Base-by-base conservation (phyloP, 495 filamentous ascomycete species). In the Letharia lupina region DNA sequence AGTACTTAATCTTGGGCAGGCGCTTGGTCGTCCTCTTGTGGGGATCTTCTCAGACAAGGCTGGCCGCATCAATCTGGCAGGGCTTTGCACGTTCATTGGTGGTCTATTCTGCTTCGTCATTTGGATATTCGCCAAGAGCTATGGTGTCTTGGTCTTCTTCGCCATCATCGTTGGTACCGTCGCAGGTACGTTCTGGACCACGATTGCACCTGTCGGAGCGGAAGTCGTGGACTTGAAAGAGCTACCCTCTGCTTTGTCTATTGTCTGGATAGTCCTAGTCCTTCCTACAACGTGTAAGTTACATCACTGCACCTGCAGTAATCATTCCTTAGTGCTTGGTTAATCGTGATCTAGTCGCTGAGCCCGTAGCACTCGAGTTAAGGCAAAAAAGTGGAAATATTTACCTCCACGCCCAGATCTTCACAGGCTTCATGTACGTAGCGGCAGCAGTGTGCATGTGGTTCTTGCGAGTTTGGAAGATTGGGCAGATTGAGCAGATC, bases 211-310 rank as follows among this genome's bases (percentile, higher is more conserved):
- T 1, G 86, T 96, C 16, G 80, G 85, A 28, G 87, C 88, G 0
- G 91, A 96, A 72, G 86, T 94, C 31, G 85, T 94, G 44, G 90
- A 89, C 4, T 70, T 96, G 16, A 78, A 81, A 69, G 77, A 90
- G 57, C 77, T 93, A 4, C 90, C 91, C 37, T 84, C 87, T 45
- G 85, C 84, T 0, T 74, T 94, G 31, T 88, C 86, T 42, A 84
- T 94, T n/a, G 82, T 84, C 28, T 96, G 91, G 91, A 72, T 94
- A 28, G 74, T 83, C 10, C 78, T 94, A 16, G 86, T 89, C 42
- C 70, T 91, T 12, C 91, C 91, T 3, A 83, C 84, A 11, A 93
- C 89, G 0, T 81, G 76, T 78, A 67, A 73, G 76, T 73, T 41
- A 18, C 18, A 33, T 18, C 20, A 18, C 39, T 23, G 5, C n/a